Base-by-base conservation (phyloP, 495 filamentous ascomycete genomes). In the Penicillium soppii region DNA sequence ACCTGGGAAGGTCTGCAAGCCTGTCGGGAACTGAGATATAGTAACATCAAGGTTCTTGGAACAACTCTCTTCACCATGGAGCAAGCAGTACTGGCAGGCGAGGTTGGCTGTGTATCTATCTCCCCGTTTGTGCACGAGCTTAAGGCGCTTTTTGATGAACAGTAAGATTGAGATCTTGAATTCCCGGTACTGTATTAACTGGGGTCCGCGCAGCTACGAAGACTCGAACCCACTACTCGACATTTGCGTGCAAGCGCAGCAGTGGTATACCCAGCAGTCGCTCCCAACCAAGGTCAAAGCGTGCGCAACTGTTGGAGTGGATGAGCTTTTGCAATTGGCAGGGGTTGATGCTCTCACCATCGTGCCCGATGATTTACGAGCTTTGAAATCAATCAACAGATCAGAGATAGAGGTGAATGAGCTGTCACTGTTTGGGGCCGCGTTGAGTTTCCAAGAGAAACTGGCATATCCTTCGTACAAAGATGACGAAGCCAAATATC, bases 1-100 rank as follows among this genome's bases (percentile, higher is more conserved):
- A 87, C 82, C 5, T 85, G 81, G 77, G 81, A 86, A 59, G 85
- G 85, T 4, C 62, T 86, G 16, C 72, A 79, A 59, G 85, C 83
- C 22, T 87, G 83, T 57, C 69, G 70, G 5, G 69, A 69, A n/a
- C 68, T 88, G 12, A 76, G 84, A 53, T 54, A 59, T 10, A 54
- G 66, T 4, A 78, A 78, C 0, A 76, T 84, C 16, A 62, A 69
- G 23, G 84, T 84, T 0, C 59, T 87, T 12, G 83, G 81, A 7
- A 87, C 85, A 1, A 84, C 80, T 2, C 59, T 87, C 1, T 86
- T 85, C 52, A 80, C 77, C 15, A 64, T 83, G 30, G 65, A 74
- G 32, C 85, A 87, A 54, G 81, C 81, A 0, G 69, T 70, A 0
- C 68, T 85, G 0, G 83, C 83, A 15, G 77, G 68, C 2, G 77